These are phyloP conservation scores for Vitrella brassicaformis DNA, from an alignment of 73 alveolate species.

Conservation along the genomic window DNA sequence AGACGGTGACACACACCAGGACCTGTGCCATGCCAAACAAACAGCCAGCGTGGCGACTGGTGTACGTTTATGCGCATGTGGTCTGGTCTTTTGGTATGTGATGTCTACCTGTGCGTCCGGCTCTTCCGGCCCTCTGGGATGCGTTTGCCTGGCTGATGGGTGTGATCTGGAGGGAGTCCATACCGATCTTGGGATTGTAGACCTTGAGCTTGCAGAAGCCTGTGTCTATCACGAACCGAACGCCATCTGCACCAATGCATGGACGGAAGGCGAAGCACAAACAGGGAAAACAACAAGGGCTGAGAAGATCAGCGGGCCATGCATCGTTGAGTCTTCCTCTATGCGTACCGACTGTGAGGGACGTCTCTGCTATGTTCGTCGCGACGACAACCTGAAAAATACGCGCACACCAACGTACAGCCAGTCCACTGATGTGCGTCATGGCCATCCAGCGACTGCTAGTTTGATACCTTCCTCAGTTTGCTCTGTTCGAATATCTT, in stretches of 20 bases:
- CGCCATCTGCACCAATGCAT: too few species aligned
- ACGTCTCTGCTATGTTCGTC: slow-evolving; percentile 98
- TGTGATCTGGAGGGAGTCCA: slow-evolving; percentile 98
- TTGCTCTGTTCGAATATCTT: slow-evolving; percentile 92
- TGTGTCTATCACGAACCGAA: slow-evolving; percentile 97
- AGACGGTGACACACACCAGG: slow-evolving; percentile 85
- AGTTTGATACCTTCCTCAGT: slow-evolving; percentile 80
- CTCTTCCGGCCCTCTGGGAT: slow-evolving; percentile 90
- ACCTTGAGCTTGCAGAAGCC: slow-evolving; percentile 91
- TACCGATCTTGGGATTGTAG: slow-evolving; percentile 85
- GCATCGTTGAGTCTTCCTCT: too few species aligned
- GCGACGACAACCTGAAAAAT: slow-evolving; percentile 94
- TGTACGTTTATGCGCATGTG: too few species aligned
- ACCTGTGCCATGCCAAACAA: too few species aligned
- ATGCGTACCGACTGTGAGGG: slow-evolving; percentile 89
- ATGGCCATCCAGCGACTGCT: too few species aligned
- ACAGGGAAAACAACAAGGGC: too few species aligned
- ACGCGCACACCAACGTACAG: too few species aligned
- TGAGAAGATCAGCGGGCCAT: too few species aligned
- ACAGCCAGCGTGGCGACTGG: too few species aligned
- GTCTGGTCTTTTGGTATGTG: too few species aligned
- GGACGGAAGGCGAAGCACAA: too few species aligned
- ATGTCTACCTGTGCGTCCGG: slow-evolving; percentile 93
- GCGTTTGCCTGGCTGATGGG: slow-evolving; percentile 99
- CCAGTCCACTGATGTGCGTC: too few species aligned